Evolutionary conservation across 2,329 filamentous ascomycete genomes (phyloP).

Genomic region (Fusarium neocosmosporiellum): DNA sequence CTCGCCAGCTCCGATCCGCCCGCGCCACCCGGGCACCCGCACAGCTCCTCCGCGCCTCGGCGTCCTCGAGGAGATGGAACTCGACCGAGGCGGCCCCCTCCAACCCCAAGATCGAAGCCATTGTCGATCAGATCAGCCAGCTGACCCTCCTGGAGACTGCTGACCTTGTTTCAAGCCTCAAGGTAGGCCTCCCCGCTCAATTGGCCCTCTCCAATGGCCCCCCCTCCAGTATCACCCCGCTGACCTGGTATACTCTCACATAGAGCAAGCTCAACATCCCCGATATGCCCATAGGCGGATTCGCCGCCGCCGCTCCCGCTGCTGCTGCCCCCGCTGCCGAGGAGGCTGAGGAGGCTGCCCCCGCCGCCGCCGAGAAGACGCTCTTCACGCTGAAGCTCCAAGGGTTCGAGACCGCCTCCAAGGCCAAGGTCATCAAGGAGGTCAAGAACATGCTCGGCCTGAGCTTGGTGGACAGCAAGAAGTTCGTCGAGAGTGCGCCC

Average conservation of each 20-base stretch:
- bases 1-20: constrained; percentile 68
- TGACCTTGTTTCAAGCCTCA: constrained; percentile 92
- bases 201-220: constrained; percentile 8
- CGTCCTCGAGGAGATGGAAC: constrained; percentile 80
- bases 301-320: constrained; percentile 76
- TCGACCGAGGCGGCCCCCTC: constrained; percentile 77
- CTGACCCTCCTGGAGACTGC: constrained; percentile 98
- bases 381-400: constrained; percentile 96
- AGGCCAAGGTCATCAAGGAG: constrained; percentile 99
- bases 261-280: constrained; percentile 97
- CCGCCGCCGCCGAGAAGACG: constrained; percentile 92
- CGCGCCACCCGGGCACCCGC: constrained; percentile 59
- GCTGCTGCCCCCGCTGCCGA: constrained; percentile 71
- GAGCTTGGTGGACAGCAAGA: constrained; percentile 99
- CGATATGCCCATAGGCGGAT: constrained; percentile 94
- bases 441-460: constrained; percentile 95
- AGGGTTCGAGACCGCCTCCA: constrained; percentile 86
- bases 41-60: constrained; percentile 58
- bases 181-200: constrained; percentile 68
- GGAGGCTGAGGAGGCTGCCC: constrained; percentile 89
- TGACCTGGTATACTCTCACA: constrained; percentile 21
- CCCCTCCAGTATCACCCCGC: constrained; percentile 4
- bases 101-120: constrained; percentile 92
- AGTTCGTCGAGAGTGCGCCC: constrained; percentile 98
- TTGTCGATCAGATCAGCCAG: constrained; percentile 99